phyloP scores from a whole-genome alignment of 225 moss, liverwort and hornwort genomes.

The Bryum argenteum region DNA sequence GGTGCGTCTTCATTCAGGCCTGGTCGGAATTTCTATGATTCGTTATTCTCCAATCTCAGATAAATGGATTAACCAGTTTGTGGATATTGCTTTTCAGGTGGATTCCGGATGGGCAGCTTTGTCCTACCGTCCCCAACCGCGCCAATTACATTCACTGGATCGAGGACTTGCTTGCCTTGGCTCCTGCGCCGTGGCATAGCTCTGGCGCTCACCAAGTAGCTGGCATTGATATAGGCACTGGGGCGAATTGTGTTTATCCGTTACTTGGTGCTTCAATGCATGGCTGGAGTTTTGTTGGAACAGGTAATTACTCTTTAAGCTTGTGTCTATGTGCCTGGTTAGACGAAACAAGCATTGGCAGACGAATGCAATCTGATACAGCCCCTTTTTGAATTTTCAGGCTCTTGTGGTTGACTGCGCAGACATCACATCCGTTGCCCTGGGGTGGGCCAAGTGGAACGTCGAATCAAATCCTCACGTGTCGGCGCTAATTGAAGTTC shows the following conservation, averaged over 20 bases:
- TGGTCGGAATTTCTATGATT: too few species aligned
- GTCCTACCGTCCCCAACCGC: conserved; percentile 92
- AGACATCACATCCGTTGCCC: conserved; percentile 85
- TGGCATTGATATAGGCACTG: conserved; percentile 95
- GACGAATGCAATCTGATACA: background rate
- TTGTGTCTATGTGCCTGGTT: background rate
- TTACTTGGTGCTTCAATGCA: conserved; percentile 76
- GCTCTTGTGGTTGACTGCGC: conserved; percentile 33
- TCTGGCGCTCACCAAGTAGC: conserved; percentile 51
- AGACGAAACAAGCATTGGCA: background rate
- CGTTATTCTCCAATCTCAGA: background rate
- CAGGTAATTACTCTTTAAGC: conserved; percentile 71
- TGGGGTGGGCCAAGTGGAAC: conserved; percentile 86
- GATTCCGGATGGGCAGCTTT: conserved; percentile 99
- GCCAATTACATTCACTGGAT: conserved; percentile 98
- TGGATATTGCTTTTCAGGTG: conserved; percentile 61
- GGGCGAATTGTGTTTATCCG: conserved; percentile 96
- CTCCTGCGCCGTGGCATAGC: conserved; percentile 77
- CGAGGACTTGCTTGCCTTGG: conserved; percentile 71
- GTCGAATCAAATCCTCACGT: conserved; percentile 69
- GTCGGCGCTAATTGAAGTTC: conserved; percentile 63
- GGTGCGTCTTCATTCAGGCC: conserved; percentile 53
- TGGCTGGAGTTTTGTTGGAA: conserved; percentile 91
- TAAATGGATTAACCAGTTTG: conserved; percentile 13
- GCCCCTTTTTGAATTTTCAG: conserved; percentile 15